These are phyloP conservation scores for Cyberlindnera mississippiensis DNA, from an alignment of 805 yeast genomes.

Conservation along the genomic window DNA sequence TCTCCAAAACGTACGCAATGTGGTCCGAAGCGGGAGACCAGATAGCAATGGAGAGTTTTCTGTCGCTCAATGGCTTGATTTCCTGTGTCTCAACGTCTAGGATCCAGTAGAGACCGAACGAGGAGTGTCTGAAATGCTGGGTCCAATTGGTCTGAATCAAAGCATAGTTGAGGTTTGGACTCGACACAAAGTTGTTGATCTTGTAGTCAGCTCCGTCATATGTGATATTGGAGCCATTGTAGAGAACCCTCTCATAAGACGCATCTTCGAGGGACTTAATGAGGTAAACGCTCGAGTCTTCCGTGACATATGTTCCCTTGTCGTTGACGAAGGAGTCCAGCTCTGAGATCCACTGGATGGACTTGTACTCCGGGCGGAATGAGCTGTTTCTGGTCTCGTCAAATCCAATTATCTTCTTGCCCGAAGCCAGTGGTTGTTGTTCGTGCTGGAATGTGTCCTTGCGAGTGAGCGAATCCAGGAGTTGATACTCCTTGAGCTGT, in stretches of 20 bases:
- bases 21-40: constrained; percentile 74
- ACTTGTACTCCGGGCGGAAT: constrained; percentile 48
- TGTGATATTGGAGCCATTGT: constrained; percentile 44
- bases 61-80: constrained; percentile 28
- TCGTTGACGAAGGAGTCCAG: constrained; percentile 49
- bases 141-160: constrained; percentile 57
- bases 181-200: constrained; percentile 55
- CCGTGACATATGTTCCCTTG: constrained; percentile 62
- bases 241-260: constrained; percentile 41
- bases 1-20: constrained; percentile 63
- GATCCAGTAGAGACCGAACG: constrained; percentile 41
- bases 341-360: constrained; percentile 66
- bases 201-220: constrained; percentile 37
- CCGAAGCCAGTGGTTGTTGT: neutral
- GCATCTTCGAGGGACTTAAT: constrained; percentile 49
- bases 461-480: constrained; percentile 9
- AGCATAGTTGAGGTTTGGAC: constrained; percentile 61
- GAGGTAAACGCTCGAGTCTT: constrained; percentile 43
- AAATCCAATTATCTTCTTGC: constrained; percentile 27
- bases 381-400: constrained; percentile 49
- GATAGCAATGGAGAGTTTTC: constrained; percentile 43
- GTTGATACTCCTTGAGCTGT: constrained; percentile 5
- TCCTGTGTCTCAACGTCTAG: constrained; percentile 30
- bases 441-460: constrained; percentile 2
- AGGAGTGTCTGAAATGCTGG: constrained; percentile 56